These are phyloP conservation scores for Starmerella riodocensis DNA, from an alignment of 805 yeast genomes.

Conservation along the genomic window DNA sequence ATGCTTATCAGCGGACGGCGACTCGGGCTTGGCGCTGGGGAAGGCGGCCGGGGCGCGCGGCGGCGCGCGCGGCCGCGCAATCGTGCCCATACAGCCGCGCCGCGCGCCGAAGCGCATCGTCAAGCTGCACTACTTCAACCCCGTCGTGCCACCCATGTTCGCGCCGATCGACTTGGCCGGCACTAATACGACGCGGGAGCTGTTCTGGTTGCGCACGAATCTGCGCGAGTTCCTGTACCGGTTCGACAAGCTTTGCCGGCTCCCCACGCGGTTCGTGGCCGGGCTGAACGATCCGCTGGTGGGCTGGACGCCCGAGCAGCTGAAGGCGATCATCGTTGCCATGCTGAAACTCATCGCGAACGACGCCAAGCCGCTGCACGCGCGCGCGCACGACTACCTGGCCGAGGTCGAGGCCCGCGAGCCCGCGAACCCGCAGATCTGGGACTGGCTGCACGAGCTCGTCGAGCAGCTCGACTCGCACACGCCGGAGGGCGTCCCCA, in stretches of 20 bases:
- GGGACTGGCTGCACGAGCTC: slow-evolving; percentile 25
- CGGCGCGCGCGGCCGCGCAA: no score
- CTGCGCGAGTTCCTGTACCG: slow-evolving; percentile 30
- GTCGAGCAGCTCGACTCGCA: slow-evolving; percentile 17
- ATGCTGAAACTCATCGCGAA: slow-evolving; percentile 25
- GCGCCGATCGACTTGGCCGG: slow-evolving; percentile 18
- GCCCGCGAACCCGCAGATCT: slow-evolving; percentile 25
- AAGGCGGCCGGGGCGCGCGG: no score
- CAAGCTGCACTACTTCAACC: slow-evolving; percentile 14
- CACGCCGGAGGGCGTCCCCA: slow-evolving; percentile 12
- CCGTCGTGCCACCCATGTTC: slow-evolving; percentile 22
- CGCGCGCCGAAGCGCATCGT: slow-evolving; percentile 12
- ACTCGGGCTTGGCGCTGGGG: no score
- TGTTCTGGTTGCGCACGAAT: slow-evolving; percentile 27
- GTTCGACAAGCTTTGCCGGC: slow-evolving; percentile 28
- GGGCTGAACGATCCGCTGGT: slow-evolving; percentile 27
- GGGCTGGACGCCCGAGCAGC: slow-evolving; percentile 28
- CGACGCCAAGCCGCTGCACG: slow-evolving; percentile 25
- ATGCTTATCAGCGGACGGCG: no score
- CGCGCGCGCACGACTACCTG: slow-evolving; percentile 20
- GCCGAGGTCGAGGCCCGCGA: slow-evolving; percentile 26
- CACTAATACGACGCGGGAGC: slow-evolving; percentile 14
- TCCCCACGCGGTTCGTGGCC: slow-evolving; percentile 26
- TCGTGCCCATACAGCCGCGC: no score
- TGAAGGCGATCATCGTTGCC: slow-evolving; percentile 26